A percentile compares a stretch with the other conserved stretches of the same genome.
These are phyloP conservation scores for Candida sanyaensis DNA, from an alignment of 1,139 yeast species.

Conservation along the genomic window DNA sequence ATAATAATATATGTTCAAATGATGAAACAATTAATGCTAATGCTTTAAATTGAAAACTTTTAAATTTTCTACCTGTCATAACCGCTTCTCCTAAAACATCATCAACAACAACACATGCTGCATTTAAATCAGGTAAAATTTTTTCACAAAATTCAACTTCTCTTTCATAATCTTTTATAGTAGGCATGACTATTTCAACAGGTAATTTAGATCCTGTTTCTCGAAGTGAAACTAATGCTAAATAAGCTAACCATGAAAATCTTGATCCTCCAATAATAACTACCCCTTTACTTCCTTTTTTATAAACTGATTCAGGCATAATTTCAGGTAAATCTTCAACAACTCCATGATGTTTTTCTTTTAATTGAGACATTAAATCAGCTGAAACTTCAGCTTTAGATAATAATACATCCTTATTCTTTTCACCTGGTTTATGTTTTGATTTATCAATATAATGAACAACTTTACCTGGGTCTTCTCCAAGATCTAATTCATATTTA, in stretches of 20 bases:
- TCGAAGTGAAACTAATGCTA: constrained; percentile 34
- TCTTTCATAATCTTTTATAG: constrained; percentile 29
- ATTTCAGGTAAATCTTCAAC: constrained; percentile 26
- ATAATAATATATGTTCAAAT: constrained; percentile 41
- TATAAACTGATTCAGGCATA: constrained; percentile 26
- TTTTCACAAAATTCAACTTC: constrained; percentile 29
- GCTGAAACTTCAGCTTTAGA: constrained; percentile 31
- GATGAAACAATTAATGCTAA: constrained; percentile 42
- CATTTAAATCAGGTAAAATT: constrained; percentile 26
- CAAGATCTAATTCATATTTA: constrained; percentile 16
- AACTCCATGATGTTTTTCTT: constrained; percentile 25
- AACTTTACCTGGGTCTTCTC: constrained; percentile 19
- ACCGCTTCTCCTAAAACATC: constrained; percentile 37
- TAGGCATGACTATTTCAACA: constrained; percentile 40
- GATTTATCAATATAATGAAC: constrained; percentile 25
- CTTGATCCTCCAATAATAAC: constrained; percentile 42
- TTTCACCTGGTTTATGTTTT: constrained; percentile 24
- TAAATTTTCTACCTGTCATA: constrained; percentile 34
- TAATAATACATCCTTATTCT: constrained; percentile 28
- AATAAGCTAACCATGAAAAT: constrained; percentile 42
- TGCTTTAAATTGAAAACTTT: constrained; percentile 42
- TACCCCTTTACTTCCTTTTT: constrained; percentile 29
- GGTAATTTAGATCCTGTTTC: constrained; percentile 39
- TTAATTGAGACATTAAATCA: constrained; percentile 24
- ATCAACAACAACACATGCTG: constrained; percentile 35